Conservation (phyloP, 495 filamentous ascomycete species). For the Aspergillus cristatus region DNA sequence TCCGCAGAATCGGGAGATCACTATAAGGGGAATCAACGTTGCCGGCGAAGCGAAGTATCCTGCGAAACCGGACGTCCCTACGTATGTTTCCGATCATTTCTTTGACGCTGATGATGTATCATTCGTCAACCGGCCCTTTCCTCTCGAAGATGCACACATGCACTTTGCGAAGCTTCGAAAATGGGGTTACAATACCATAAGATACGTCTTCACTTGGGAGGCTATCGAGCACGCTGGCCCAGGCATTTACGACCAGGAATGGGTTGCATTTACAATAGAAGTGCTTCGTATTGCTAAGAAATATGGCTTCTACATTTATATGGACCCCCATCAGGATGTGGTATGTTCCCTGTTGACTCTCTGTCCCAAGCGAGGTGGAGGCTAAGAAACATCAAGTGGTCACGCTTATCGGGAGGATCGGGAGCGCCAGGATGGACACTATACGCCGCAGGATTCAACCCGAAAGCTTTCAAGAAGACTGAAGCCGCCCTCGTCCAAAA, state of each 20-base stretch:
- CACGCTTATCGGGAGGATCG: conserved; percentile 84
- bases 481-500: conserved; percentile 94
- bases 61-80: conserved; percentile 67
- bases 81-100: conserved; percentile 69
- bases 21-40: conserved; percentile 60
- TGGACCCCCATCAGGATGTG: conserved; percentile 97
- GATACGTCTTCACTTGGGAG: conserved; percentile 98
- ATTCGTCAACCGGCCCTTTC: conserved; percentile 79
- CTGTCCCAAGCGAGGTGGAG: not conserved
- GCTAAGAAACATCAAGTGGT: conserved; percentile 58
- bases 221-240: conserved; percentile 93
- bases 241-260: conserved; percentile 91
- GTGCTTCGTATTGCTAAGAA: conserved; percentile 73
- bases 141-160: conserved; percentile 67
- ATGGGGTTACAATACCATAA: conserved; percentile 90
- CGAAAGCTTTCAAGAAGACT: conserved; percentile 70
- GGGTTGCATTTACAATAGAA: conserved; percentile 81
- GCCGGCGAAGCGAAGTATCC: conserved; percentile 65
- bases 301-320: conserved; percentile 92
- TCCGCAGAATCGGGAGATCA: conserved; percentile 56
- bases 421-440: conserved; percentile 97
- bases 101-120: conserved; percentile 90
- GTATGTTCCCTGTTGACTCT: conserved; percentile 37
- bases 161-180: conserved; percentile 83
- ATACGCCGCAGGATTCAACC: conserved; percentile 87